Conservation (phyloP, 257 asterid species). For the Solanum sparsipilum region DNA sequence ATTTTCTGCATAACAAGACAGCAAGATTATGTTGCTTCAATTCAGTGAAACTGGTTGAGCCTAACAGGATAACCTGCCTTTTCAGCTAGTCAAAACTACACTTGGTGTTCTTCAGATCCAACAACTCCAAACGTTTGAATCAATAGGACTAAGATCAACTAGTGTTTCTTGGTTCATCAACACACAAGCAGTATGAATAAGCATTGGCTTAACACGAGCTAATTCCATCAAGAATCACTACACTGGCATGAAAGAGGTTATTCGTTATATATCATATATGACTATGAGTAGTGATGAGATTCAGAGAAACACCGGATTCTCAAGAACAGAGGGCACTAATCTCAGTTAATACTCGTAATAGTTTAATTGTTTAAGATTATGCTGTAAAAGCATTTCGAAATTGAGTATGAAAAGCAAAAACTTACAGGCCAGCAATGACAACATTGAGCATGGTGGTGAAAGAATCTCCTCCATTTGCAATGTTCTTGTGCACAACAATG, state of each 20-base stretch:
- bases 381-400: background rate
- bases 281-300: background rate
- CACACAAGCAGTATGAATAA: background rate
- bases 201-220: background rate
- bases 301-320: background rate
- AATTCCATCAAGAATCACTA: background rate
- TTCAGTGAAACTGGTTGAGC: background rate
- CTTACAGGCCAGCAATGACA: conserved; percentile 94
- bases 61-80: background rate
- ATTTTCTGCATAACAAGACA: background rate
- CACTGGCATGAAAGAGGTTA: background rate
- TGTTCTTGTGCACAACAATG: conserved; percentile 71
- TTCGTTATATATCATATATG: background rate
- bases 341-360: background rate
- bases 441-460: conserved; percentile 98
- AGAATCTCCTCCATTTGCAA: conserved; percentile 91
- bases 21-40: background rate
- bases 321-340: background rate
- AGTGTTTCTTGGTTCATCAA: background rate
- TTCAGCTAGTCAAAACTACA: background rate
- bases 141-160: background rate
- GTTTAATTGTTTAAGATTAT: background rate
- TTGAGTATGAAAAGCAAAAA: background rate
- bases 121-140: background rate
- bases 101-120: background rate